These are phyloP conservation scores for Candida neerlandica DNA, from an alignment of 1,139 yeast species.

Conservation along the genomic window DNA sequence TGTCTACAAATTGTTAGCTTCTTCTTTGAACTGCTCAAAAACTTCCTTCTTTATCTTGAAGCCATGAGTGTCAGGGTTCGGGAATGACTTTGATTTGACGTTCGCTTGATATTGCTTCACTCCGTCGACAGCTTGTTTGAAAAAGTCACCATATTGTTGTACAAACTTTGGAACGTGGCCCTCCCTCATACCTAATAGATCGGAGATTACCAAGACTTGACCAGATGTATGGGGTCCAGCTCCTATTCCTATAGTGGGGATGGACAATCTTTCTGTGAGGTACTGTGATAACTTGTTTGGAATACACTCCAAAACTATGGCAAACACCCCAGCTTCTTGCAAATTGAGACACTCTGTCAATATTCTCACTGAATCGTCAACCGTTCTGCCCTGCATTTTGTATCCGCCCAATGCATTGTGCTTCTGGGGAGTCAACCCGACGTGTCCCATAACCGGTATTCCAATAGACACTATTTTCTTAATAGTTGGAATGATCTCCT, in stretches of 20 bases:
- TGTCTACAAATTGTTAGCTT: slow-evolving; percentile 7
- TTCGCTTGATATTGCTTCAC: slow-evolving; percentile 59
- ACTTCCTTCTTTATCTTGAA: slow-evolving; percentile 72
- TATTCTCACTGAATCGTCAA: slow-evolving; percentile 58
- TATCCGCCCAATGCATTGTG: slow-evolving; percentile 83
- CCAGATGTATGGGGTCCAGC: slow-evolving; percentile 88
- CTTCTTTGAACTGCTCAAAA: slow-evolving; percentile 47
- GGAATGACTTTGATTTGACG: slow-evolving; percentile 58
- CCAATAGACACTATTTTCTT: slow-evolving; percentile 62
- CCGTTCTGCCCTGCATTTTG: slow-evolving; percentile 75
- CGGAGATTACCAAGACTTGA: slow-evolving; percentile 88
- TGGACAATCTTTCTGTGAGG: slow-evolving; percentile 57
- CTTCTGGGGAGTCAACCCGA: slow-evolving; percentile 91
- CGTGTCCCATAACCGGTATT: slow-evolving; percentile 89
- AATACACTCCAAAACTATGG: slow-evolving; percentile 80
- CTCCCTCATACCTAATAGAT: slow-evolving; percentile 74
- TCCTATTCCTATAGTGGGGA: slow-evolving; percentile 96
- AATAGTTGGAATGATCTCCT: slow-evolving; percentile 50
- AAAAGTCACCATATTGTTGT: slow-evolving; percentile 62
- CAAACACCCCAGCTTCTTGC: slow-evolving; percentile 77
- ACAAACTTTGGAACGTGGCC: slow-evolving; percentile 68
- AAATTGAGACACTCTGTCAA: slow-evolving; percentile 68
- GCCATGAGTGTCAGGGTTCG: slow-evolving; percentile 63
- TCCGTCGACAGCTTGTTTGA: slow-evolving; percentile 53
- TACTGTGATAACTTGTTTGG: slow-evolving; percentile 73